Base-by-base conservation (phyloP, 208 protist species). In the Wallacemonas rigidus region DNA sequence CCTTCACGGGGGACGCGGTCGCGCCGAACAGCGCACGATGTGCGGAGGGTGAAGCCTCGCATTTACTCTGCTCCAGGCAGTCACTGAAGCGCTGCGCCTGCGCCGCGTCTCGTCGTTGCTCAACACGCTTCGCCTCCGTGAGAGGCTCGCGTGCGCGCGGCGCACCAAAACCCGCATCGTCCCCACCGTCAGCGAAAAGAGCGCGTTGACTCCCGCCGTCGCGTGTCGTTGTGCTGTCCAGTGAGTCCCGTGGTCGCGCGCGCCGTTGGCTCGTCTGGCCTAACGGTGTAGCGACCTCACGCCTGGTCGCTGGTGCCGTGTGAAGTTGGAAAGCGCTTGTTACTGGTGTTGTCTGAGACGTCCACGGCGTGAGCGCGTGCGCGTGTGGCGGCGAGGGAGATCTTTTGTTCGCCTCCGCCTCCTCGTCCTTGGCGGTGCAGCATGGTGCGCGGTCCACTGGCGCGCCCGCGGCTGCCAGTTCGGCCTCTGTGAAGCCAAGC, bases 401-500 rank as follows among this genome's bases (percentile, higher is more conserved):
- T 26, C 26, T 26, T 0, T 26, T 26, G 26, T 26, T 26, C 47
- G 47, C 14, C 11, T 8, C 47, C 47, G 47, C 14, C 17, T 58
- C 15, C 54, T 58, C 54, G 14, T 11, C 54, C 7, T 38, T 17
- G 54, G 54, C 48, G 11, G 15, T n/a, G 15, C 11, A 53, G 15
- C 11, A 15, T 15, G 48, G 15, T 53, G 48, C 48, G 11, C 11
- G 14, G 14, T 6, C 6, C n/a, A 58, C 7, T 41, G 17, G 6
- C 35, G 14, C 11, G 6, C 68, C 69, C 0, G 77, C 64, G 2
- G 72, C 73, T 45, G 3, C 2, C n/a, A 85, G n/a, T 58, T 85
- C 80, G 6, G 39, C 72, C 17, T 50, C 55, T 1, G 70, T 81
- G 70, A 85, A 85, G 26, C 80, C 80, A 11, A 85, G 57, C 43